Evolutionary conservation across 176 grass and related monocot genomes (phyloP).

Genomic region (Eragrostis nindensis): DNA sequence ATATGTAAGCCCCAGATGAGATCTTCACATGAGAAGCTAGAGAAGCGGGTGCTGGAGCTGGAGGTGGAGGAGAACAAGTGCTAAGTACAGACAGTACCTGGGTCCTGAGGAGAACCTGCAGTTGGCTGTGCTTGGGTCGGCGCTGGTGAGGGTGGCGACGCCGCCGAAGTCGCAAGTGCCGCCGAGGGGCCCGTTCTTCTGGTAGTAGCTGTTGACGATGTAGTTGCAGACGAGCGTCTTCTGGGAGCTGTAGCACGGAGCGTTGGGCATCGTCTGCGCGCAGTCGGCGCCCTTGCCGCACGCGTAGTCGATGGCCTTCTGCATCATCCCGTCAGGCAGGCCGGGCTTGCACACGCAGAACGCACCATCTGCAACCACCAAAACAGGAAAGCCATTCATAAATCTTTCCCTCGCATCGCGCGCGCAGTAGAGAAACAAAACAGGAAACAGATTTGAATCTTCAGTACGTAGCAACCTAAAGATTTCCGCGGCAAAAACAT

Average conservation of each 20-base stretch:
- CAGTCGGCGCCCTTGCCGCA: slow-evolving; percentile 86
- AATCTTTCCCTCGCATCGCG: too few relatives aligned
- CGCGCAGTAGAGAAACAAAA: too few relatives aligned
- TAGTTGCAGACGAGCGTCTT: slow-evolving; percentile 74
- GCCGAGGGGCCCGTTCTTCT: slow-evolving; percentile 51
- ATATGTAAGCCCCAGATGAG: background rate
- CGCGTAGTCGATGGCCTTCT: slow-evolving; percentile 88
- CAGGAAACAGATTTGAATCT: too few relatives aligned
- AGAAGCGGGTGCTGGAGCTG: too few relatives aligned
- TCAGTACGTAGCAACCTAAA: too few relatives aligned
- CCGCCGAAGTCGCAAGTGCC: slow-evolving; percentile 74
- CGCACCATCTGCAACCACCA: too few relatives aligned
- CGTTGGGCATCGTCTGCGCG: slow-evolving; percentile 41
- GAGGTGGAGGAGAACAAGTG: too few relatives aligned
- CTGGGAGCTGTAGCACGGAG: slow-evolving; percentile 53
- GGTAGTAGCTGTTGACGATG: slow-evolving; percentile 80
- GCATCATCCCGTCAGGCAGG: slow-evolving; percentile 42
- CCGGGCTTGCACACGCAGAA: slow-evolving; percentile 77
- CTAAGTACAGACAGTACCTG: background rate
- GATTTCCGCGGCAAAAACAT: too few relatives aligned
- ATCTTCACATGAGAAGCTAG: background rate
- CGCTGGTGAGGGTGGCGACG: slow-evolving; percentile 42
- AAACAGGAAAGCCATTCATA: too few relatives aligned
- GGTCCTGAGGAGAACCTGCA: slow-evolving; percentile 49
- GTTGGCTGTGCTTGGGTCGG: slow-evolving; percentile 59